phyloP scores from a whole-genome alignment of 2,329 filamentous ascomycete species.

The Claviceps digitariae region DNA sequence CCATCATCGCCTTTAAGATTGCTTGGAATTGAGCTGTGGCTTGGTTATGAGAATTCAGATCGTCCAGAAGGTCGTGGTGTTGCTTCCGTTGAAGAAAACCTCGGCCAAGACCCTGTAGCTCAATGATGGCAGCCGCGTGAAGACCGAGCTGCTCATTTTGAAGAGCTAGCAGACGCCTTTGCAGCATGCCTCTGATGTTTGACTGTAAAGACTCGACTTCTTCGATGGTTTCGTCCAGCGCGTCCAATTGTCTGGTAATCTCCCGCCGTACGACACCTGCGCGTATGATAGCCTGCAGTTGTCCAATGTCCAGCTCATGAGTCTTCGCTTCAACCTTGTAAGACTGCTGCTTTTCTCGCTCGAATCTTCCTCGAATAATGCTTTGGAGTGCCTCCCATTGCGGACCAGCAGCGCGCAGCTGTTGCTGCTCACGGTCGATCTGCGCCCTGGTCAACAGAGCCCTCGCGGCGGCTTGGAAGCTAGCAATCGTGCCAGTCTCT shows the following conservation, averaged over 20 bases:
- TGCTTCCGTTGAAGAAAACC: slow-evolving; percentile 51
- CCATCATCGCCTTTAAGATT: slow-evolving; percentile 63
- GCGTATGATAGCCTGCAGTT: slow-evolving; percentile 38
- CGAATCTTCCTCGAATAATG: slow-evolving; percentile 31
- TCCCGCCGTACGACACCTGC: slow-evolving; percentile 40
- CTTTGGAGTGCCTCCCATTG: slow-evolving; percentile 34
- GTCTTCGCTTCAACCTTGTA: slow-evolving; percentile 35
- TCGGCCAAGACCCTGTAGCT: slow-evolving; percentile 53
- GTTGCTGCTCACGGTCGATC: slow-evolving; percentile 35
- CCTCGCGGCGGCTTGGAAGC: slow-evolving; percentile 53
- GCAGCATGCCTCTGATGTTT: slow-evolving; percentile 46
- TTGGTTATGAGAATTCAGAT: slow-evolving; percentile 54
- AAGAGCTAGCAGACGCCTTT: slow-evolving; percentile 34
- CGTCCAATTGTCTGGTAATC: slow-evolving; percentile 32
- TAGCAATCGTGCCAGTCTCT: slow-evolving; percentile 34
- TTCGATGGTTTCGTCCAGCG: slow-evolving; percentile 31
- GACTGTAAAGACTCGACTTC: slow-evolving; percentile 42
- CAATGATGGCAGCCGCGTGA: slow-evolving; percentile 41
- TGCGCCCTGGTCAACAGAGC: slow-evolving; percentile 46
- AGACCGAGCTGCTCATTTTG: slow-evolving; percentile 42
- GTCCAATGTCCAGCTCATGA: slow-evolving; percentile 29
- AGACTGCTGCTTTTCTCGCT: slow-evolving; percentile 29
- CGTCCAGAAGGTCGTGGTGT: slow-evolving; percentile 49
- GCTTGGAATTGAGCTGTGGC: slow-evolving; percentile 61
- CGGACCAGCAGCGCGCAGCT: slow-evolving; percentile 34